phyloP scores from a whole-genome alignment of 495 filamentous ascomycete species.

The Bacidia gigantensis region DNA sequence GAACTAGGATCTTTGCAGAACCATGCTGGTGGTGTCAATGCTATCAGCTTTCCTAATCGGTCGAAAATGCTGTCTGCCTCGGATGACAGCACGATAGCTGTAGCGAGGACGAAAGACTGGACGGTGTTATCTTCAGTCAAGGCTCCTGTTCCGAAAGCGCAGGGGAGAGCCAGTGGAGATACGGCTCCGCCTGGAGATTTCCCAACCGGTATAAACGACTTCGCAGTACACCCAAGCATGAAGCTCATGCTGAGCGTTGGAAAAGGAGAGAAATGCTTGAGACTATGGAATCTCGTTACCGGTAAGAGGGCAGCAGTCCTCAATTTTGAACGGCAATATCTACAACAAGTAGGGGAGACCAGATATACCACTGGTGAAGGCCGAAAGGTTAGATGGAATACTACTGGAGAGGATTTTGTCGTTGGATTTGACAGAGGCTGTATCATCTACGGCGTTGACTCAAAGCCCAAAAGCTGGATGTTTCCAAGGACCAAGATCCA shows the following conservation, averaged over 20 bases:
- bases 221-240: slow-evolving; percentile 89
- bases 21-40: slow-evolving; percentile 66
- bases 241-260: slow-evolving; percentile 90
- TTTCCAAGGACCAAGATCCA: slow-evolving; percentile 67
- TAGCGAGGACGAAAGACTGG: slow-evolving; percentile 82
- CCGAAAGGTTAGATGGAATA: slow-evolving; percentile 69
- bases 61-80: slow-evolving; percentile 72
- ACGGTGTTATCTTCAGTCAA: slow-evolving; percentile 79
- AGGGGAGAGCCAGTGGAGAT: slow-evolving; percentile 77
- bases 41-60: slow-evolving; percentile 69
- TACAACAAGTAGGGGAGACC: slow-evolving; percentile 61
- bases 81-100: slow-evolving; percentile 78
- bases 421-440: slow-evolving; percentile 81
- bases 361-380: slow-evolving; percentile 69
- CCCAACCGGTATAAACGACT: slow-evolving; percentile 86
- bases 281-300: slow-evolving; percentile 93
- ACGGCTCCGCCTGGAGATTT: slow-evolving; percentile 70
- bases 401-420: slow-evolving; percentile 61
- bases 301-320: slow-evolving; percentile 88
- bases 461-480: slow-evolving; percentile 58
- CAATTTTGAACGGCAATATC: slow-evolving; percentile 57
- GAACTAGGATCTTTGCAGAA: slow-evolving; percentile 79
- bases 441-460: slow-evolving; percentile 77
- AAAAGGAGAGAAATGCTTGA: slow-evolving; percentile 77
- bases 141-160: slow-evolving; percentile 68